These are phyloP conservation scores for Coccomyxa sp. DNA, from an alignment of 139 green algal genomes.

Conservation along the genomic window DNA sequence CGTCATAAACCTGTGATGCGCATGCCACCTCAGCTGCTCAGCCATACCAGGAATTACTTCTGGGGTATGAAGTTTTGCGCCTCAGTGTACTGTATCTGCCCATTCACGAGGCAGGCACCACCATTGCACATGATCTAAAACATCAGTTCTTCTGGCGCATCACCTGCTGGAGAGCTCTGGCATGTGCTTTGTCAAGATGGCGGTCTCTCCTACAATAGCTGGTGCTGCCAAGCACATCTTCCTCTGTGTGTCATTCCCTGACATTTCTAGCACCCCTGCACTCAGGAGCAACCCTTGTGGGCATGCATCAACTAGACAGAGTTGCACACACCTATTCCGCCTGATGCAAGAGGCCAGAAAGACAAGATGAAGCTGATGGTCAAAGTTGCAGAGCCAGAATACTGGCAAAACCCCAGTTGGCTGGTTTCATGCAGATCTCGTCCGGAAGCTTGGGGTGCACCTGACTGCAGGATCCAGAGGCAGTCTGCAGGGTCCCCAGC, in stretches of 20 bases:
- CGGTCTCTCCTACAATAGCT: not conserved
- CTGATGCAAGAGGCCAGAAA: not conserved
- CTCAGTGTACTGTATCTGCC: no score
- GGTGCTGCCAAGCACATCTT: not conserved
- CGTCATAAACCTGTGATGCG: no score
- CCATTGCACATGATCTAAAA: no score
- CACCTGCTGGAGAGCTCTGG: not conserved
- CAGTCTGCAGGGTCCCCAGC: constrained; percentile 2
- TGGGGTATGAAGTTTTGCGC: no score
- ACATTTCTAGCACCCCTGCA: not conserved
- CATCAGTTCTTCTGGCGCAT: no score
- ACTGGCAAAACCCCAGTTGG: no score
- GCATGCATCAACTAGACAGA: not conserved
- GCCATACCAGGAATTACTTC: no score
- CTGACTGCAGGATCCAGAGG: constrained; percentile 11
- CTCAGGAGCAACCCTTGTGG: no score
- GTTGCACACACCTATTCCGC: not conserved
- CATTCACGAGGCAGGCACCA: no score
- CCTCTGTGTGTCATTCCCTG: not conserved
- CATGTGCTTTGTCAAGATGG: not conserved
- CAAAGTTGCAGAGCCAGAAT: not conserved
- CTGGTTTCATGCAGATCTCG: not conserved
- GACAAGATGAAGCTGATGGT: not conserved
- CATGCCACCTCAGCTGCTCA: no score
- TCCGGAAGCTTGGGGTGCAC: not conserved